A percentile compares a stretch with the other conserved stretches of the same genome.
Evolutionary conservation across 352 stramenopile genomes (phyloP).

Genomic region (Globisporangium paroecandrum): DNA sequence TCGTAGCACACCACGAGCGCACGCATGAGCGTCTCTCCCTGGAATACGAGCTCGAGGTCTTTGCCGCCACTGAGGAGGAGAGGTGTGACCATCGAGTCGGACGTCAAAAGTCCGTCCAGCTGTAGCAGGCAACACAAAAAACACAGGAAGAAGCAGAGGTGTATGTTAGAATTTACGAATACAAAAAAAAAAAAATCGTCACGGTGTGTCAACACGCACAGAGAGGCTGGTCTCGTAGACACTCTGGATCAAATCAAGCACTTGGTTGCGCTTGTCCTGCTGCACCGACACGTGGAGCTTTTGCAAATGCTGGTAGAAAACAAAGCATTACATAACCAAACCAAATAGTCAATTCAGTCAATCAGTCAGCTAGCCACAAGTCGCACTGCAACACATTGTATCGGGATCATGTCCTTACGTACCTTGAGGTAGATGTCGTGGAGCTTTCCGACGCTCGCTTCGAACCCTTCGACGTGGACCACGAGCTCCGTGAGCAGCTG

Average conservation of each 20-base stretch:
- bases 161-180: neutral
- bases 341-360: neutral
- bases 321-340: neutral
- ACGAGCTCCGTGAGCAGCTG: conserved; percentile 28
- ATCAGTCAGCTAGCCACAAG: neutral
- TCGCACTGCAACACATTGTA: neutral
- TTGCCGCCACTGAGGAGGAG: conserved; percentile 36
- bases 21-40: conserved; percentile 39
- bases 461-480: conserved; percentile 21
- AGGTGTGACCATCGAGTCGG: conserved; percentile 15
- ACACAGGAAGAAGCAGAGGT: neutral
- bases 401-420: neutral
- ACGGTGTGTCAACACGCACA: conserved; percentile 14
- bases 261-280: conserved; percentile 28
- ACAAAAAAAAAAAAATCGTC: neutral
- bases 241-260: conserved; percentile 39
- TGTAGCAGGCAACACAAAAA: neutral
- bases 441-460: conserved; percentile 17
- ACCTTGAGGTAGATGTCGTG: conserved; percentile 39
- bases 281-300: conserved; percentile 25
- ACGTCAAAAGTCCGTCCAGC: conserved; percentile 24
- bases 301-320: conserved; percentile 33
- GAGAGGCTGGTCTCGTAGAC: conserved; percentile 49
- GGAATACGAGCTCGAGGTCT: conserved; percentile 24
- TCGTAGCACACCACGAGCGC: conserved; percentile 60